These are phyloP conservation scores for Taphrina confusa DNA, from an alignment of 1,139 yeast species.

Conservation along the genomic window DNA sequence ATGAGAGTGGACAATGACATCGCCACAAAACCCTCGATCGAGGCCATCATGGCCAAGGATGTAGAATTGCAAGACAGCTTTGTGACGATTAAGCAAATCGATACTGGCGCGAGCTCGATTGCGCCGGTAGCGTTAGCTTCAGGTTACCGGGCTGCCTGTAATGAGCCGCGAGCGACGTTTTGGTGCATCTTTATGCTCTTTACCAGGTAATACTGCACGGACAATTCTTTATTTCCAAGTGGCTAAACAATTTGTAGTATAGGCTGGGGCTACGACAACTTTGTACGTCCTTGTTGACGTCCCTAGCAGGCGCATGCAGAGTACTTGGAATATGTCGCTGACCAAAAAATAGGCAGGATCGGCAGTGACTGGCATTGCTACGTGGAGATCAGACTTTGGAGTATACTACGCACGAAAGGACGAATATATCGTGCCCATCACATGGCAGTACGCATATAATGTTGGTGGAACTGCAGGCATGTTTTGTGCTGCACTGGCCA, in stretches of 20 bases:
- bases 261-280: slow-evolving; percentile 3
- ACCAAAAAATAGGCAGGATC: neutral
- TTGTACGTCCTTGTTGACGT: neutral
- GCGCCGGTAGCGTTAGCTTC: neutral
- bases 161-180: neutral
- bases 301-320: neutral
- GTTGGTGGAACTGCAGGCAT: slow-evolving; percentile 5
- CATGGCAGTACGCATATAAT: slow-evolving; percentile 10
- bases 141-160: too few relatives aligned
- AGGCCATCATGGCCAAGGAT: too few relatives aligned
- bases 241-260: neutral
- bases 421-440: slow-evolving; percentile 1
- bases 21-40: too few relatives aligned
- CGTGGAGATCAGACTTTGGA: neutral
- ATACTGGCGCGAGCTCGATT: neutral
- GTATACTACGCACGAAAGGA: neutral
- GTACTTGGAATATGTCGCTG: neutral
- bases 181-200: slow-evolving; percentile 8
- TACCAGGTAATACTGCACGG: neutral
- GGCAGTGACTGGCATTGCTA: neutral
- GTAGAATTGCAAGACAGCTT: neutral
- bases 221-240: neutral
- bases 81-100: neutral
- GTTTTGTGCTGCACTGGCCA: neutral
- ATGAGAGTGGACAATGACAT: too few relatives aligned